phyloP scores from a whole-genome alignment of 2,329 filamentous ascomycete species.

The Claviceps citrina region DNA sequence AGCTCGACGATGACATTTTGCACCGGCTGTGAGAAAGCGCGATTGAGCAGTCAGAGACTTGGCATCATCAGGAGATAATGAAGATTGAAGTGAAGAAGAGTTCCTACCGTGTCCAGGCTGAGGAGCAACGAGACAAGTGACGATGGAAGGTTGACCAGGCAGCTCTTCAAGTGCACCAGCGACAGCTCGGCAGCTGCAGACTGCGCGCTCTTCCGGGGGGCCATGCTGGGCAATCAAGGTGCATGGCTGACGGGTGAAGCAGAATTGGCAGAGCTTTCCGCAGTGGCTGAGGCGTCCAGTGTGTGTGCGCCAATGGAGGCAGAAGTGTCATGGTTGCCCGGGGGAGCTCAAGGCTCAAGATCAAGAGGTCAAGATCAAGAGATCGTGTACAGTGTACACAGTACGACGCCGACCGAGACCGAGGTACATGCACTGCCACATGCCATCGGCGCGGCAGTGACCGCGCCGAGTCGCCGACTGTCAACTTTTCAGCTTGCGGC shows the following conservation, averaged over 20 bases:
- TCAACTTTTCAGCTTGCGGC: too few relatives aligned
- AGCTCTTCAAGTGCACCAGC: slow-evolving; percentile 79
- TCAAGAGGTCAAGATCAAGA: too few relatives aligned
- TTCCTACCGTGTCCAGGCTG: slow-evolving; percentile 75
- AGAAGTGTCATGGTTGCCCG: too few relatives aligned
- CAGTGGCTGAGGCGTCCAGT: background rate
- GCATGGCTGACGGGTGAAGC: slow-evolving; percentile 1
- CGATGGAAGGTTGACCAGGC: slow-evolving; percentile 80
- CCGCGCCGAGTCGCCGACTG: too few relatives aligned
- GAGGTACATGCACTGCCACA: background rate
- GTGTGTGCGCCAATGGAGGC: background rate
- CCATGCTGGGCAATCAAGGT: slow-evolving; percentile 20
- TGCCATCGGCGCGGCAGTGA: too few relatives aligned
- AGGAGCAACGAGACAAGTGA: slow-evolving; percentile 72
- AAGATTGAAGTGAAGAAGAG: slow-evolving; percentile 7
- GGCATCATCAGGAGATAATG: background rate
- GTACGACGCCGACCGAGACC: too few relatives aligned
- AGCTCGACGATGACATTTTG: slow-evolving; percentile 96
- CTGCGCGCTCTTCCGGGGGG: slow-evolving; percentile 38
- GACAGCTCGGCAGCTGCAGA: slow-evolving; percentile 68
- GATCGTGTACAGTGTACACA: too few relatives aligned
- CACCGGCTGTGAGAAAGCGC: slow-evolving; percentile 48
- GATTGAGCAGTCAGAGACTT: too few relatives aligned
- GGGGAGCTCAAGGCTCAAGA: background rate
- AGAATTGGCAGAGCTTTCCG: background rate